A percentile compares a stretch with the other conserved stretches of the same genome.
These are phyloP conservation scores for Scheffersomyces illinoinensis DNA, from an alignment of 1,139 yeast species.

Conservation along the genomic window DNA sequence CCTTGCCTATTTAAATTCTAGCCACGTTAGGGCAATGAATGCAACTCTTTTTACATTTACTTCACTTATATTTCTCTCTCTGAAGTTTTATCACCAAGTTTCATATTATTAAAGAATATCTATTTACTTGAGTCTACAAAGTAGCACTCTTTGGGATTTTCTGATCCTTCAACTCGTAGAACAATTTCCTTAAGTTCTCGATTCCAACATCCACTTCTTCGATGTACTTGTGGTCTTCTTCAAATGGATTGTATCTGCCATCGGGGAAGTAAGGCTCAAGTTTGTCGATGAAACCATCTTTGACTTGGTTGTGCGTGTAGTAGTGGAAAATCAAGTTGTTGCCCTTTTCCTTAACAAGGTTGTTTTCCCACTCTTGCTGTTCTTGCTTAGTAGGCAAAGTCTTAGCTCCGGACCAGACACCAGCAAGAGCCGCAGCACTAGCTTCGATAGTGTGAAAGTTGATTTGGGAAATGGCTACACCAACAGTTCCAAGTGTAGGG, in stretches of 20 bases:
- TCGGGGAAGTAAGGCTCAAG: conserved; percentile 21
- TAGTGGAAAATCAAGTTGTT: conserved; percentile 14
- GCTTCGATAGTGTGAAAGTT: conserved; percentile 47
- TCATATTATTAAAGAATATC: too few relatives aligned
- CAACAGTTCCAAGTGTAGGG: conserved; percentile 44
- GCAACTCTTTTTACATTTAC: too few relatives aligned
- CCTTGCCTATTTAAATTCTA: too few relatives aligned
- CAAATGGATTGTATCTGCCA: conserved; percentile 27
- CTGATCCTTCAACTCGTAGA: conserved; percentile 20
- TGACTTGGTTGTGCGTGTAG: conserved; percentile 21
- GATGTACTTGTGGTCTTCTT: conserved; percentile 22
- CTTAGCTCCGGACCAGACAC: conserved; percentile 41
- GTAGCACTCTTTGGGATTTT: not conserved
- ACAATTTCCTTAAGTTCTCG: conserved; percentile 23
- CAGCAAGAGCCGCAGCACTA: conserved; percentile 46
- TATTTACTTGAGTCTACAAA: not conserved
- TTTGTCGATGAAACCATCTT: conserved; percentile 24
- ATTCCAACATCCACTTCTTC: conserved; percentile 26
- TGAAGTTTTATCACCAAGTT: too few relatives aligned
- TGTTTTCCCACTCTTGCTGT: conserved; percentile 28
- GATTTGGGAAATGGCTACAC: conserved; percentile 38
- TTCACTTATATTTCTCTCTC: too few relatives aligned
- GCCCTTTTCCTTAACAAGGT: conserved; percentile 17
- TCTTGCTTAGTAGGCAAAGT: conserved; percentile 28
- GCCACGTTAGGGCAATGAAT: too few relatives aligned